Evolutionary conservation across 2,329 filamentous ascomycete genomes (phyloP).

Genomic region (Aspergillus nomiae): DNA sequence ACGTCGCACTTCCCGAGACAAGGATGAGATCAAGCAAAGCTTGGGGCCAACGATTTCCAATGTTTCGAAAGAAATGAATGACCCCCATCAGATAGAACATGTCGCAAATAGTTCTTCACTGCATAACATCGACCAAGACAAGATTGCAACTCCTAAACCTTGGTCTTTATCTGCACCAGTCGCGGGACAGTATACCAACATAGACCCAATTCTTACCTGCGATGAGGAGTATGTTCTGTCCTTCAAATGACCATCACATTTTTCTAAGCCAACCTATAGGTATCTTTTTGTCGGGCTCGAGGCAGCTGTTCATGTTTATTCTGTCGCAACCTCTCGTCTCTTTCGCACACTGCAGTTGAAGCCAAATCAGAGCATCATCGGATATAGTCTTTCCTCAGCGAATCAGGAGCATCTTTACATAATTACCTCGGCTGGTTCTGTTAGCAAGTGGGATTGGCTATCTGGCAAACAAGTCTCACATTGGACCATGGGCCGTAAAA

Average conservation of each 20-base stretch:
- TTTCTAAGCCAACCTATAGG: conserved; percentile 45
- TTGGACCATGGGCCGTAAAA: conserved; percentile 45
- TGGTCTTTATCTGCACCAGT: conserved; percentile 54
- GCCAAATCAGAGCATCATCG: conserved; percentile 50
- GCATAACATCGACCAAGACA: conserved; percentile 19
- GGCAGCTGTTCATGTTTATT: conserved; percentile 77
- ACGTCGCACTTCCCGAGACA: conserved; percentile 30
- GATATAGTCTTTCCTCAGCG: conserved; percentile 54
- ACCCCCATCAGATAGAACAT: not conserved
- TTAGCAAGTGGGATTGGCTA: conserved; percentile 63
- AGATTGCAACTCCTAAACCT: conserved; percentile 9
- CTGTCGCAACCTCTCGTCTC: conserved; percentile 76
- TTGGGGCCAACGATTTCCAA: not conserved
- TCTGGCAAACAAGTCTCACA: conserved; percentile 46
- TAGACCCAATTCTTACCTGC: conserved; percentile 60
- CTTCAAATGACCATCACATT: not conserved
- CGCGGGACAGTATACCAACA: conserved; percentile 58
- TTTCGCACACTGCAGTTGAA: conserved; percentile 67
- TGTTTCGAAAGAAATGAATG: not conserved
- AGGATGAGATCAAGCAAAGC: conserved; percentile 24
- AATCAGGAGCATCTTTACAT: conserved; percentile 58
- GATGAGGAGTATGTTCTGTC: conserved; percentile 55
- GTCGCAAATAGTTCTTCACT: conserved; percentile 1
- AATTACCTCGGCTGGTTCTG: conserved; percentile 52
- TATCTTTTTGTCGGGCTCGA: conserved; percentile 75